phyloP scores from a whole-genome alignment of 2,329 filamentous ascomycete species.

The Ustilaginoidea virens region DNA sequence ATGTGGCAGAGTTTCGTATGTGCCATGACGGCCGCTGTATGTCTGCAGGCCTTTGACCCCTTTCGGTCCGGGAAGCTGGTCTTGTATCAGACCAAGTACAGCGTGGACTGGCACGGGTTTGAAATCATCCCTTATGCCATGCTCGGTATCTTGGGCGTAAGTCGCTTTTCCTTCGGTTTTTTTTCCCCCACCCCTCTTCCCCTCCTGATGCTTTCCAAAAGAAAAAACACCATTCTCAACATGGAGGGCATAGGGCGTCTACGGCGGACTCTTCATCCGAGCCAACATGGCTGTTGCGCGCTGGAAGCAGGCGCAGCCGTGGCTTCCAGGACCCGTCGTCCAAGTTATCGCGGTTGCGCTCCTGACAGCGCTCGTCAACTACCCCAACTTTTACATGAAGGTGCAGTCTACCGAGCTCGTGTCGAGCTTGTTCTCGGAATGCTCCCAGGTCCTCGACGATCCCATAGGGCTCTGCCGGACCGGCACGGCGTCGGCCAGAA shows the following conservation, averaged over 20 bases:
- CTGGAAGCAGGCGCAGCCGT: slow-evolving; percentile 55
- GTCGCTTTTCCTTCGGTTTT: slow-evolving; percentile 8
- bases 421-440: slow-evolving; percentile 83
- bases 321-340: slow-evolving; percentile 55
- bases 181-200: not conserved
- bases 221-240: not conserved
- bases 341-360: slow-evolving; percentile 72
- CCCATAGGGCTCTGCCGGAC: slow-evolving; percentile 82
- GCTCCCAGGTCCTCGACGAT: slow-evolving; percentile 67
- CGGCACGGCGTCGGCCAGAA: slow-evolving; percentile 65
- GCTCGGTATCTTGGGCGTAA: slow-evolving; percentile 65
- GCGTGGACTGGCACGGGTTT: slow-evolving; percentile 82
- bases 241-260: slow-evolving; percentile 51
- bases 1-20: slow-evolving; percentile 99
- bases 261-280: slow-evolving; percentile 89
- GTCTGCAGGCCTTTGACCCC: slow-evolving; percentile 82
- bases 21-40: slow-evolving; percentile 95
- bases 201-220: slow-evolving; percentile 6
- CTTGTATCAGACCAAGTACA: slow-evolving; percentile 89
- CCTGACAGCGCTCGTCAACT: slow-evolving; percentile 80
- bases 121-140: slow-evolving; percentile 79
- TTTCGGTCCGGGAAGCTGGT: slow-evolving; percentile 93
- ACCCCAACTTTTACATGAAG: slow-evolving; percentile 91
- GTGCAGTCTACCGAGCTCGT: slow-evolving; percentile 85
- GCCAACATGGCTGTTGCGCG: slow-evolving; percentile 75